These are phyloP conservation scores for Zymoseptoria brevis DNA, from an alignment of 2,329 filamentous ascomycete species.

Conservation along the genomic window DNA sequence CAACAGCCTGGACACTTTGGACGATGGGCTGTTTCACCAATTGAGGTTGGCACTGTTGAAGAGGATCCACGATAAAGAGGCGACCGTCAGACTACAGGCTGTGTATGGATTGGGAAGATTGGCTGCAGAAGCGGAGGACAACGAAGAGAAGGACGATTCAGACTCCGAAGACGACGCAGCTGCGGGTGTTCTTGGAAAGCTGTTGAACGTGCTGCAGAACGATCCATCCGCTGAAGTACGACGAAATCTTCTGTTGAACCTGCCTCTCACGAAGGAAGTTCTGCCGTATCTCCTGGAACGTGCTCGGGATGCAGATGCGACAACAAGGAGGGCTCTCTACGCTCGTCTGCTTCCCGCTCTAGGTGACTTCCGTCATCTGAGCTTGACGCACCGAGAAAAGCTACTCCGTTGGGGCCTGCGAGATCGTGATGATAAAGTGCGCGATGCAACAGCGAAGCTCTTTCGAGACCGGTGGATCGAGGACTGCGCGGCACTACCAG, in stretches of 20 bases:
- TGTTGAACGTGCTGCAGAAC: slow-evolving; percentile 83
- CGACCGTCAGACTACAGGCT: slow-evolving; percentile 84
- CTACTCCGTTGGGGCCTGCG: slow-evolving; percentile 88
- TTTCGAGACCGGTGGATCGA: slow-evolving; percentile 98
- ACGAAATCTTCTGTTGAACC: slow-evolving; percentile 76
- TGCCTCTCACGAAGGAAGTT: slow-evolving; percentile 76
- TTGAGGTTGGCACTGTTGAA: slow-evolving; percentile 72
- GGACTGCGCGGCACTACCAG: slow-evolving; percentile 67
- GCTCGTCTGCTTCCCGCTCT: slow-evolving; percentile 77
- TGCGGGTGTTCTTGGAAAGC: slow-evolving; percentile 67
- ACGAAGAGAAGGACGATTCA: slow-evolving; percentile 55
- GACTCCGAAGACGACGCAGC: slow-evolving; percentile 57
- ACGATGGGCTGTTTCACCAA: slow-evolving; percentile 81
- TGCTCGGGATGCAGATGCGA: slow-evolving; percentile 78
- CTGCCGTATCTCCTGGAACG: slow-evolving; percentile 83
- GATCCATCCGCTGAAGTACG: slow-evolving; percentile 91
- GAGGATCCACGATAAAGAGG: slow-evolving; percentile 86
- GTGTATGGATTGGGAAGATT: slow-evolving; percentile 82
- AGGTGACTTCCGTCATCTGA: slow-evolving; percentile 89
- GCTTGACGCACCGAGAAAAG: slow-evolving; percentile 90
- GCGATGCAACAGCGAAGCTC: slow-evolving; percentile 79
- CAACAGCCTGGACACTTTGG: slow-evolving; percentile 84
- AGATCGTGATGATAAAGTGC: slow-evolving; percentile 87
- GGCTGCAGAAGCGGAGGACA: slow-evolving; percentile 61
- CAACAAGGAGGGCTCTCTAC: slow-evolving; percentile 79